Conservation (phyloP, 345 rosid species). For the Excoecaria agallocha region DNA sequence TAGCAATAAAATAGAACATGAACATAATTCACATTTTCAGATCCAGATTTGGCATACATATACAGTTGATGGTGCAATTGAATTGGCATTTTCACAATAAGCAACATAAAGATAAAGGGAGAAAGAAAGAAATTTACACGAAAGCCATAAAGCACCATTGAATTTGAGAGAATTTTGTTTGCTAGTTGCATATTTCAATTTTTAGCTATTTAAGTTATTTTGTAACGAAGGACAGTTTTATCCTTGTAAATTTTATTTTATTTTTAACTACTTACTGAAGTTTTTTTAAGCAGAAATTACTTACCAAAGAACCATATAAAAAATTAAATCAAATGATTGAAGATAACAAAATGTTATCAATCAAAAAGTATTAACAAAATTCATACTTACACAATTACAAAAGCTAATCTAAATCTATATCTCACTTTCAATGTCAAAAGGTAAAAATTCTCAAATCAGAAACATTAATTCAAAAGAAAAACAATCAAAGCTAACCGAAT, state of each 20-base stretch:
- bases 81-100: neutral
- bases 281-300: too few relatives aligned
- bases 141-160: slow-evolving; percentile 11
- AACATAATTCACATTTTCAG: neutral
- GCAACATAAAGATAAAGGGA: neutral
- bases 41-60: neutral
- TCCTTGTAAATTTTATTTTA: neutral
- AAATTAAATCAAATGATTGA: neutral
- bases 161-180: neutral
- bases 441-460: neutral
- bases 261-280: too few relatives aligned
- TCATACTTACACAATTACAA: neutral
- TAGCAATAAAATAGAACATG: neutral
- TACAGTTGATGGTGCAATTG: neutral
- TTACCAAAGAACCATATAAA: slow-evolving; percentile 2
- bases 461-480: neutral
- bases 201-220: neutral
- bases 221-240: neutral
- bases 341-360: neutral
- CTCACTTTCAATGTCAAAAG: neutral
- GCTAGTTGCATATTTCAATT: neutral
- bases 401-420: neutral
- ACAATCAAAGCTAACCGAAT: too few relatives aligned
- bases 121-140: slow-evolving; percentile 4
- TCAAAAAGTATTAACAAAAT: neutral